Evolutionary conservation across 2,329 filamentous ascomycete genomes (phyloP), one percentile per base, ranked within the genome.

Genomic region (Alternaria sp.): DNA sequence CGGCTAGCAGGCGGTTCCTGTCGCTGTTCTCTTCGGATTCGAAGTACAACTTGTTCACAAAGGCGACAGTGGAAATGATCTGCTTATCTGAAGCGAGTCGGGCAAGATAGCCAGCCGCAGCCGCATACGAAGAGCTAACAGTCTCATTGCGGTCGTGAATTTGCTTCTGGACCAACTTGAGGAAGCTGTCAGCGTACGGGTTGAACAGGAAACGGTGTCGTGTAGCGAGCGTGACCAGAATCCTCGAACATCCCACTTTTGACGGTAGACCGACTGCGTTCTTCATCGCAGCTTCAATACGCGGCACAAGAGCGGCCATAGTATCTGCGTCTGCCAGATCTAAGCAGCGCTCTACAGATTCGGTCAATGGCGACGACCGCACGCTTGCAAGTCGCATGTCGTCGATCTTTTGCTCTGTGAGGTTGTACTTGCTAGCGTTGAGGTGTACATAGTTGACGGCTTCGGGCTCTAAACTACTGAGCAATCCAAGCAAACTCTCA

Each of bases 121-220:
- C 89, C 20, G 94, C 94, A 75, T 97, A 99, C 2, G 91, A 91
- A 63, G 91, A 90, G 73, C 91, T 94, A 57, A 97, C 94, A 18
- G 96, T 95, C 69, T 97, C 93, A 73, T 99, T 99, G 64, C 91
- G 90, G 76, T 99, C 95, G 51, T 97, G 85, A 1, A 94, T 87
- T 59, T 94, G 88, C 76, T 92, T 94, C 70, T 93, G 88, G 64
- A 97, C 85, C 9, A 93, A 76, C 65, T 89, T 90, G 51, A 97
- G 82, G 70, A 97, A 93, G 8, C 85, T 83, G 63, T 91, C 87
- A 12, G 92, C 89, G 70, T 94, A 89, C 0, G 91, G 89, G 38
- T 86, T 86, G 77, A 97, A 92, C 30, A 94, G 83, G 38, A 89
- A 85, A 36, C 87, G 88, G 65, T 94, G 91, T 12, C 93, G 88